Evolutionary conservation across 2,329 filamentous ascomycete genomes (phyloP).

Genomic region (Calonectria pauciramosa): DNA sequence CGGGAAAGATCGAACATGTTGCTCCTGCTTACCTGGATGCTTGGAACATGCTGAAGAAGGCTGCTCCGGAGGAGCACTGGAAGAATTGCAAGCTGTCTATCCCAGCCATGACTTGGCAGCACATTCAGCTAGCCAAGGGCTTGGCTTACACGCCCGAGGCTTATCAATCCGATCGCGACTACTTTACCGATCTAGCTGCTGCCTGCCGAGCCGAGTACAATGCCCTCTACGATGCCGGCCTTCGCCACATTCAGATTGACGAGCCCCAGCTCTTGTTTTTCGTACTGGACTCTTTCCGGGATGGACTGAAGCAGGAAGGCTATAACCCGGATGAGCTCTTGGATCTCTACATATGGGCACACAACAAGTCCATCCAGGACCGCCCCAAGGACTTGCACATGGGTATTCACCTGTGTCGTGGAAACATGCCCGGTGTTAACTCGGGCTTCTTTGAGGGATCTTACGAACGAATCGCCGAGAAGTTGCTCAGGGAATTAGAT

Average conservation of each 20-base stretch:
- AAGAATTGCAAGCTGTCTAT: slow-evolving; percentile 10
- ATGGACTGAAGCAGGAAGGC: background rate
- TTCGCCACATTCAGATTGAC: slow-evolving; percentile 8
- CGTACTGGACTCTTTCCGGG: background rate
- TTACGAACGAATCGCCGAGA: slow-evolving; percentile 60
- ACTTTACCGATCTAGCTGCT: background rate
- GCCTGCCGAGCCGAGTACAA: background rate
- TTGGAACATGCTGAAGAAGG: background rate
- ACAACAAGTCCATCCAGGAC: slow-evolving; percentile 63
- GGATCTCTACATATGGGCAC: slow-evolving; percentile 13
- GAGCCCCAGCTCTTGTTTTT: slow-evolving; percentile 4
- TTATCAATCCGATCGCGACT: background rate
- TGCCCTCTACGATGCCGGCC: background rate
- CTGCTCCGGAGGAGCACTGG: background rate
- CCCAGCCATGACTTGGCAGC: background rate
- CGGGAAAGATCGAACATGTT: background rate
- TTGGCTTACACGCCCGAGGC: background rate
- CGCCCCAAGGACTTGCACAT: slow-evolving; percentile 78
- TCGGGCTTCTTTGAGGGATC: slow-evolving; percentile 74
- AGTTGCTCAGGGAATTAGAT: background rate
- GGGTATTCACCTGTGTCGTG: slow-evolving; percentile 79
- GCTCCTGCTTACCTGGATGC: background rate
- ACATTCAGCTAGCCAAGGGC: slow-evolving; percentile 4
- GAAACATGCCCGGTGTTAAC: slow-evolving; percentile 71
- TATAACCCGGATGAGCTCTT: slow-evolving; percentile 9